Conservation (phyloP, 805 yeast species). For the Ascoidea rubescens region DNA sequence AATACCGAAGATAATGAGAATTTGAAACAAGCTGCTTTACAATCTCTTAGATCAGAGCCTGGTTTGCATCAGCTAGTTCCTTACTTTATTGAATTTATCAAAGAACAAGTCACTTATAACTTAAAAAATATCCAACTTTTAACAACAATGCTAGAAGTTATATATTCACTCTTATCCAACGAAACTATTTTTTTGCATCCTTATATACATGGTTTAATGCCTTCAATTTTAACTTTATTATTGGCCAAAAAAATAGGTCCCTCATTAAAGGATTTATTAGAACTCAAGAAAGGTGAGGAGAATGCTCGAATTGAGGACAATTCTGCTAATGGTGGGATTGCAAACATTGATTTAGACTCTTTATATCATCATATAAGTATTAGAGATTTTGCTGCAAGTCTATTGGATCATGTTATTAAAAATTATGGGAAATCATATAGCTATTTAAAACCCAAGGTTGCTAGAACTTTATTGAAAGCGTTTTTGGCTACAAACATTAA, state of each 20-base stretch:
- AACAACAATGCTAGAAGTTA: conserved; percentile 77
- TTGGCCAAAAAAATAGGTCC: conserved; percentile 81
- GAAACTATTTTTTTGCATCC: conserved; percentile 85
- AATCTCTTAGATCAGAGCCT: conserved; percentile 78
- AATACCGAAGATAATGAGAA: conserved; percentile 28
- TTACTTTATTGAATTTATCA: conserved; percentile 88
- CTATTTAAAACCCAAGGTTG: conserved; percentile 83
- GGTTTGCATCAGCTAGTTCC: conserved; percentile 96
- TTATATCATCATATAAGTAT: conserved; percentile 30
- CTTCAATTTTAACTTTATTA: conserved; percentile 82
- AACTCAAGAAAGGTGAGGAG: conserved; percentile 8
- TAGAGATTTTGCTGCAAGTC: conserved; percentile 78
- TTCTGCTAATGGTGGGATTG: conserved; percentile 15
- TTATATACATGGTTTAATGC: conserved; percentile 91
- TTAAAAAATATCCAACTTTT: conserved; percentile 56
- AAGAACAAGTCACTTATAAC: conserved; percentile 88
- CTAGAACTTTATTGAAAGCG: conserved; percentile 84
- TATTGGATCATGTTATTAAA: conserved; percentile 64
- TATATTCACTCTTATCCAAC: conserved; percentile 73
- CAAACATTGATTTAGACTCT: not conserved
- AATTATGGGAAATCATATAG: conserved; percentile 78
- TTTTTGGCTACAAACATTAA: conserved; percentile 69
- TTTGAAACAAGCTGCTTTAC: conserved; percentile 67
- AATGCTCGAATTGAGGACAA: conserved; percentile 13
- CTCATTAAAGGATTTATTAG: conserved; percentile 16